Conservation (phyloP, 768 basidiomycete genomes). For the Neoboletus subvelutipes region DNA sequence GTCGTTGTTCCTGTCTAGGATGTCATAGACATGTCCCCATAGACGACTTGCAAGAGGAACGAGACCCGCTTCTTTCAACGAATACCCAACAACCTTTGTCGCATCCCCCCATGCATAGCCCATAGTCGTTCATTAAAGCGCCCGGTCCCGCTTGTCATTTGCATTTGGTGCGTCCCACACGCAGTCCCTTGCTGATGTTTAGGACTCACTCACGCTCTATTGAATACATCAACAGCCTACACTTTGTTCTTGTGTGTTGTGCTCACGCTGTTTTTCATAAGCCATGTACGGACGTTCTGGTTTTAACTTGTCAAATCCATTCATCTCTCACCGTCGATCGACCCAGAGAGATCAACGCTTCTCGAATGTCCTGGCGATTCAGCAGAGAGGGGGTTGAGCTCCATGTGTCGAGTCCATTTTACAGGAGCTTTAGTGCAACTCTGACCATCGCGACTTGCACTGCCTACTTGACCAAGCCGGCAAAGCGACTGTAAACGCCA, state of each 20-base stretch:
- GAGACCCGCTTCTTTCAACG: constrained; percentile 17
- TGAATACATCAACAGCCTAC: neutral
- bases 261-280: too few species aligned
- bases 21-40: neutral
- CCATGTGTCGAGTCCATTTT: neutral
- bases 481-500: neutral
- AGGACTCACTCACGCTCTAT: neutral
- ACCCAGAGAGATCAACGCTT: neutral
- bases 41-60: constrained; percentile 20
- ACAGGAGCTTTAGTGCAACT: neutral
- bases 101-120: too few species aligned
- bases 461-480: neutral
- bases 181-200: neutral
- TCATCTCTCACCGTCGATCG: neutral
- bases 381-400: neutral
- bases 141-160: neutral
- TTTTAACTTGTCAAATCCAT: neutral
- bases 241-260: neutral
- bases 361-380: neutral
- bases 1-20: constrained; percentile 19
- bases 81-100: constrained; percentile 13
- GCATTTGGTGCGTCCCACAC: neutral
- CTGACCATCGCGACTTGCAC: neutral
- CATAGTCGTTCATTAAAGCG: too few species aligned
- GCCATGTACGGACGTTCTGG: neutral